A percentile compares a stretch with the other conserved stretches of the same genome.
Conservation (phyloP, 2,329 filamentous ascomycete species). For the Talaromyces verruculosus region DNA sequence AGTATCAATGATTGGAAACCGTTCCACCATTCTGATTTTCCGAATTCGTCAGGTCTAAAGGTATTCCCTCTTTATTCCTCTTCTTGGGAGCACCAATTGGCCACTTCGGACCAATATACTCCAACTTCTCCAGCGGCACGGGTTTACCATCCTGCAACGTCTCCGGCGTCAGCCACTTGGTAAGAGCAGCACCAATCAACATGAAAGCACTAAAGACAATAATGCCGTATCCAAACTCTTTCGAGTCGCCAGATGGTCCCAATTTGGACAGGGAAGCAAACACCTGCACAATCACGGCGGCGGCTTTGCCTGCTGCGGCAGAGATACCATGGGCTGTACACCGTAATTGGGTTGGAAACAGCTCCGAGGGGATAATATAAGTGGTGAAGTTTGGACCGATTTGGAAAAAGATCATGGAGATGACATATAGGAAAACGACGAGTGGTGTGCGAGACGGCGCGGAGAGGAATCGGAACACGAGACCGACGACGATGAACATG, state of each 20-base stretch:
- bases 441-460: conserved; percentile 21
- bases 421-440: conserved; percentile 21
- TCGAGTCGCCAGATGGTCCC: not conserved
- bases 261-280: conserved; percentile 14
- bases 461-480: conserved; percentile 27
- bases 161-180: conserved; percentile 23
- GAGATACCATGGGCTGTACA: conserved; percentile 63
- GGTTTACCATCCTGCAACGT: conserved; percentile 20
- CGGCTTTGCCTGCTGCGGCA: conserved; percentile 60
- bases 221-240: conserved; percentile 22
- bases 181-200: conserved; percentile 22
- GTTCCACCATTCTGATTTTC: not conserved
- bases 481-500: conserved; percentile 17
- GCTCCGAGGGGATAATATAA: conserved; percentile 62
- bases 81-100: not conserved
- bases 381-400: conserved; percentile 59
- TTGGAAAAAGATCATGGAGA: conserved; percentile 33
- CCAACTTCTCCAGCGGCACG: conserved; percentile 24
- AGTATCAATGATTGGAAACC: not conserved
- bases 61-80: not conserved
- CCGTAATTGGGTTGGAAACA: conserved; percentile 62
- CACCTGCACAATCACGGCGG: conserved; percentile 45
- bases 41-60: not conserved
- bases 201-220: conserved; percentile 25
- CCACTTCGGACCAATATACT: conserved; percentile 26